Base-by-base conservation (phyloP, 2,329 filamentous ascomycete species). In the Trichothecium sympodiale region DNA sequence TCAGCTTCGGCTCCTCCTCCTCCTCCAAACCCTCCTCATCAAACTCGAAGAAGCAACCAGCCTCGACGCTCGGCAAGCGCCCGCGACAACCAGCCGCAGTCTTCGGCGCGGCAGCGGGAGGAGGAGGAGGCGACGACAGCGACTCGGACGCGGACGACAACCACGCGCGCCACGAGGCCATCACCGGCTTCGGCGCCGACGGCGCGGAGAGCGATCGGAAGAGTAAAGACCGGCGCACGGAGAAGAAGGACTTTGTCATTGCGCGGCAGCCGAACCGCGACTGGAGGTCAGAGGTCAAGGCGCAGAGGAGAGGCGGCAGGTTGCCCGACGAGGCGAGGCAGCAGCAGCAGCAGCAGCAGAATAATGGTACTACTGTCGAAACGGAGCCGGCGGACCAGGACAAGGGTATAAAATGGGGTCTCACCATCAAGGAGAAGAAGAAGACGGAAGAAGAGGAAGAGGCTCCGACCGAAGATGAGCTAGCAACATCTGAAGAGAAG, bases 241-340 rank as follows among this genome's bases (percentile, higher is more conserved):
- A 46, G 25, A 54, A 54, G 40, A 56, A 53, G 40, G 46, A 65
- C 7, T 61, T 75, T 31, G 60, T 83, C 14, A 84, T 85, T 43
- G 60, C 65, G 20, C 59, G 59, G 28, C 63, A 71, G 46, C 57
- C 61, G 43, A 83, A 82, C 54, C 64, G 69, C 36, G 72, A 82
- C 57, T 80, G 76, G 77, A 65, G 69, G 46, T 63, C 67, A 39
- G 71, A 77, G 38, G 57, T 61, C 41, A 63, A 62, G 42, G 66
- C 65, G 41, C 56, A 59, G 41, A 51, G 53, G 27, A 59, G 60
- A 38, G 60, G 69, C 44, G 76, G 65, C 54, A 77, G 71, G 12
- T 58, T 79, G n/a, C 75, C 73, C 6, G 72, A 71, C 41, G 71
- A 71, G 29, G 65, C 68, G 6, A 25, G 6, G 20, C 6, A 10